phyloP scores from a whole-genome alignment of 192 early-diverging fungal genomes.

The Coemansia sp. region DNA sequence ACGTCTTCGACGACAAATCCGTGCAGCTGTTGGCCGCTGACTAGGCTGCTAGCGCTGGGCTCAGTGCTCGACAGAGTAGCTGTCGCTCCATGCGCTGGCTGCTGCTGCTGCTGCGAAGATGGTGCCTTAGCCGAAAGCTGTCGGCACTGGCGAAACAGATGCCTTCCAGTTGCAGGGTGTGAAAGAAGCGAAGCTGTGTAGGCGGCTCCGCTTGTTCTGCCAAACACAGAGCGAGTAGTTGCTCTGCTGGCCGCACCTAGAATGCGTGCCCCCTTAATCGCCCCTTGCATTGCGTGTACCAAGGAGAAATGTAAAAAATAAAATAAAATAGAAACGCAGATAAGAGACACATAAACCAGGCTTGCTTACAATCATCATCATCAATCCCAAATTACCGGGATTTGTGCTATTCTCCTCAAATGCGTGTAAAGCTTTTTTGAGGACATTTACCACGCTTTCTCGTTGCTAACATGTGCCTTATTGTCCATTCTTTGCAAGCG shows the following conservation, averaged over 20 bases:
- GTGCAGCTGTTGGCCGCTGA: constrained; percentile 24
- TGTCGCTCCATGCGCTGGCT: background rate
- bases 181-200: background rate
- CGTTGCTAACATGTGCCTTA: background rate
- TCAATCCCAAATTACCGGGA: background rate
- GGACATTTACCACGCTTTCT: background rate
- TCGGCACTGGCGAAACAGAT: background rate
- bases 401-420: background rate
- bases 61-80: background rate
- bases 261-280: constrained; percentile 20
- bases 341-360: background rate
- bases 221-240: background rate
- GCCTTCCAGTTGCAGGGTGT: background rate
- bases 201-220: background rate
- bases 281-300: constrained; percentile 1
- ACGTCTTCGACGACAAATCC: constrained; percentile 51
- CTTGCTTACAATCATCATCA: background rate
- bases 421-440: background rate
- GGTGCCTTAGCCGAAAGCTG: background rate
- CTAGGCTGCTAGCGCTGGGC: constrained; percentile 14
- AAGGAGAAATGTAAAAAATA: background rate
- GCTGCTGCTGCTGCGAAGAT: background rate
- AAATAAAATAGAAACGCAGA: background rate
- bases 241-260: constrained; percentile 7
- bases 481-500: background rate